Evolutionary conservation across 192 early-diverging fungal genomes (phyloP), one percentile per base, ranked within the genome.

Genomic region (Thoreauomyces humboldtii): DNA sequence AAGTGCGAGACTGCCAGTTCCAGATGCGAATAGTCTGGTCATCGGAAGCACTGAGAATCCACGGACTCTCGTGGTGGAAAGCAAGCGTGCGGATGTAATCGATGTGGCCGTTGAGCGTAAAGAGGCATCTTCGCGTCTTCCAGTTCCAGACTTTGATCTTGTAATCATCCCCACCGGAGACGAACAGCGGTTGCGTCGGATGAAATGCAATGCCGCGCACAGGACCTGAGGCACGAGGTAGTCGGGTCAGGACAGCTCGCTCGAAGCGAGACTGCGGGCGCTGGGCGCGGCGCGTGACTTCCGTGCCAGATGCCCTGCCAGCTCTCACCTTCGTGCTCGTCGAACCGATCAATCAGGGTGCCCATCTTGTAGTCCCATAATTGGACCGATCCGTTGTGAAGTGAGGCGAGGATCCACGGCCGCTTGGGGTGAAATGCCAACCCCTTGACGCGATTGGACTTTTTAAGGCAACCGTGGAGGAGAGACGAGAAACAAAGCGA

Each of bases 281-380:
- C 38, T 41, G 9, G 38, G 17, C 38, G 38, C 38, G 38, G 9
- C 11, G 38, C 38, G 38, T 41, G n/a, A n/a, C n/a, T n/a, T n/a
- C n/a, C n/a, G n/a, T 46, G 19, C 44, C 44, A 12, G 25, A 46
- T 2, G 44, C 44, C 12, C 44, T 46, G 19, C 14, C 44, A 6
- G 44, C 44, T 2, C 36, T 46, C 77, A 96, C 94, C 94, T 89
- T 99, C 95, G 72, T 99, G 97, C 73, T 99, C 97, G 63, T 99
- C 97, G 75, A 98, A 99, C 32, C 94, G 88, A 57, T 99, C 97
- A 25, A 99, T 79, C 56, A 98, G 81, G 1, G 94, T 95, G 24
- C 97, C 97, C 91, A 99, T 96, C 59, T 96, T 91, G 76, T 98
- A 99, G 81, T 99, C 97, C 97, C 97, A 99, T 53, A 98, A 84